Evolutionary conservation across 148 eudicot species (phyloP).

Genomic region (Fagopyrum homotropicum): DNA sequence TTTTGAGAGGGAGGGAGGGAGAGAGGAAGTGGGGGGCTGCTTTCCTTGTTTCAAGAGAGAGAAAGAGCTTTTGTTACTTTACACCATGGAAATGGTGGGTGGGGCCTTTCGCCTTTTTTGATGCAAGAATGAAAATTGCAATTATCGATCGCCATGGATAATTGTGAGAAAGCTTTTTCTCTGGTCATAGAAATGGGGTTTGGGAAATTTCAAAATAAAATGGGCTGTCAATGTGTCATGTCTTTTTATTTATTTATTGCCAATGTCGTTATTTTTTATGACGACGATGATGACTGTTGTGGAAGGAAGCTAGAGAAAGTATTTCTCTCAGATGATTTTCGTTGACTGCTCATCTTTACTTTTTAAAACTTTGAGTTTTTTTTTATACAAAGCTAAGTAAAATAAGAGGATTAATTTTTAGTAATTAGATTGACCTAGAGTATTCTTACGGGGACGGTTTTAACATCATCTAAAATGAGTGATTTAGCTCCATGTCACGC

Average conservation of each 20-base stretch:
- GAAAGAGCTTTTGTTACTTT: slow-evolving; percentile 1
- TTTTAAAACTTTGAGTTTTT: no score
- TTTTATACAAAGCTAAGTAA: no score
- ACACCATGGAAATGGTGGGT: slow-evolving; percentile 13
- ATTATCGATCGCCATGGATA: slow-evolving; percentile 11
- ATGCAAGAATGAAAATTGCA: background rate
- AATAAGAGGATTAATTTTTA: no score
- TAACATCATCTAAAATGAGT: no score
- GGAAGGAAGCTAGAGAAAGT: background rate
- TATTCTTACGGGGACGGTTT: no score
- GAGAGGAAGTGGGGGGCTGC: background rate
- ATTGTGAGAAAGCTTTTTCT: background rate
- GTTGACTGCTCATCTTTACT: background rate
- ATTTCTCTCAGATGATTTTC: background rate
- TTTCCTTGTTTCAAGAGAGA: slow-evolving; percentile 7
- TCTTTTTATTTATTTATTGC: background rate
- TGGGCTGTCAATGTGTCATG: slow-evolving; percentile 2
- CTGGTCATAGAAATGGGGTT: background rate
- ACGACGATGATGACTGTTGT: background rate
- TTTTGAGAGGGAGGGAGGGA: background rate
- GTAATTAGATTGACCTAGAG: no score
- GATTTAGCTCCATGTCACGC: no score
- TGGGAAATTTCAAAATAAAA: background rate
- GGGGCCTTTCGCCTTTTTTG: slow-evolving; percentile 9
- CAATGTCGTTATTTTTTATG: background rate